Evolutionary conservation across 805 yeast species (phyloP).

Genomic region (Ascoidea tarda): DNA sequence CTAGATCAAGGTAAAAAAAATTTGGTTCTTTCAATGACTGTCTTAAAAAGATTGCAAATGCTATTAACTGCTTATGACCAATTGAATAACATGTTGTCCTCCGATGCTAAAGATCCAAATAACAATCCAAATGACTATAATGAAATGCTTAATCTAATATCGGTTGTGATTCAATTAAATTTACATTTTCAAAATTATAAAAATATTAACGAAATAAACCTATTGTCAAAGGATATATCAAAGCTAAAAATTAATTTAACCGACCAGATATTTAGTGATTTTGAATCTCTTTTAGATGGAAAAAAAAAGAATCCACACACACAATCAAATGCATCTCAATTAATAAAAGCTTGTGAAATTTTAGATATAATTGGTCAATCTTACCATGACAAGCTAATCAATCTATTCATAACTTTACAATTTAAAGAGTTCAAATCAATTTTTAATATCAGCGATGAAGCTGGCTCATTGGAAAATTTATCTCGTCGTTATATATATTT

Average conservation of each 20-base stretch:
- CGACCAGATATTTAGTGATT: slow-evolving; percentile 62
- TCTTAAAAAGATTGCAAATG: slow-evolving; percentile 79
- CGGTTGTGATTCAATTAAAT: slow-evolving; percentile 62
- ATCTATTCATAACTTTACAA: slow-evolving; percentile 60
- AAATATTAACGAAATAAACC: slow-evolving; percentile 68
- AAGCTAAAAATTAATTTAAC: slow-evolving; percentile 46
- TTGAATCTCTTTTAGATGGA: slow-evolving; percentile 34
- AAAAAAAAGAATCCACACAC: slow-evolving; percentile 16
- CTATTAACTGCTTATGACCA: slow-evolving; percentile 60
- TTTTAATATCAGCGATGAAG: slow-evolving; percentile 75
- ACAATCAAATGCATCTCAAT: slow-evolving; percentile 19
- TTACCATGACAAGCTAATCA: slow-evolving; percentile 43
- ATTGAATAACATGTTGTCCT: slow-evolving; percentile 28
- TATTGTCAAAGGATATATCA: slow-evolving; percentile 42
- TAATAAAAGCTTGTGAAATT: slow-evolving; percentile 55
- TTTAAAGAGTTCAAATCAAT: slow-evolving; percentile 64
- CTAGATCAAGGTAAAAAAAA: slow-evolving; percentile 78
- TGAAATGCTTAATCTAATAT: slow-evolving; percentile 45
- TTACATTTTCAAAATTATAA: slow-evolving; percentile 67
- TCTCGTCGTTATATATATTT: slow-evolving; percentile 72
- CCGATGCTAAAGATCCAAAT: slow-evolving; percentile 25
- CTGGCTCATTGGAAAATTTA: slow-evolving; percentile 85
- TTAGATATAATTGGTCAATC: slow-evolving; percentile 49
- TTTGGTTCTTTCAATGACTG: slow-evolving; percentile 71
- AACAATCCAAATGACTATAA: slow-evolving; percentile 19